Evolutionary conservation across 179 eudicot species (phyloP), one percentile per base, ranked within the genome.

Genomic region (Actinidia arguta): DNA sequence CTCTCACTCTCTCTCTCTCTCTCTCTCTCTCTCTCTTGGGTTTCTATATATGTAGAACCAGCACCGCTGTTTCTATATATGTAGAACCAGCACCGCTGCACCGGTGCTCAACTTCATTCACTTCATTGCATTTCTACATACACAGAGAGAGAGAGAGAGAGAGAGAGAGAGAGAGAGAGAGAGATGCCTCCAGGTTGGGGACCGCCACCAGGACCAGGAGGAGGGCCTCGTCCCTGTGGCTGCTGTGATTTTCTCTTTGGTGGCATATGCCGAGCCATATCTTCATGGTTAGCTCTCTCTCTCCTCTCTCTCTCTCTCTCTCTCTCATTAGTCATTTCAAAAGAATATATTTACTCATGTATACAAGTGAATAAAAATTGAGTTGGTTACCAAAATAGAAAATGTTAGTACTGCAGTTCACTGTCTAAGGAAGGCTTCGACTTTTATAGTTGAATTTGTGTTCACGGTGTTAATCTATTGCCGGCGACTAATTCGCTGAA

Each of bases 141-240:
- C 6, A 27, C 17, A 12, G 1, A 9, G 8, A 2, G 39, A 10
- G 39, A 7, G 27, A 10, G 11, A 7, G 11, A 24, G 16, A 24
- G 36, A 10, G 36, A 24, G 36, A 25, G 31, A 25, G 9, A 66
- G 8, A 36, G 39, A 64, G 16, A 64, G 8, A 70, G 24, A 70
- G n/a, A 72, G 39, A 72, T 72, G 83, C 74, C 52, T 44, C 87
- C 87, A 50, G 78, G 85, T 64, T 85, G 85, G 85, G 87, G 87
- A 82, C 87, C 85, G 39, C 76, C 76, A 5, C 76, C 76, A 1
- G 76, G n/a, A n/a, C n/a, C n/a, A n/a, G n/a, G n/a, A n/a, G n/a
- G 76, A 72, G 76, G 76, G 76, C 80, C 81, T 13, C 72, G 46
- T 2, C 72, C 72, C 17, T 67, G 72, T 42, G 80, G 85, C 52